phyloP scores from a whole-genome alignment of 2,329 filamentous ascomycete genomes.

The Venturiaceae sp. region DNA sequence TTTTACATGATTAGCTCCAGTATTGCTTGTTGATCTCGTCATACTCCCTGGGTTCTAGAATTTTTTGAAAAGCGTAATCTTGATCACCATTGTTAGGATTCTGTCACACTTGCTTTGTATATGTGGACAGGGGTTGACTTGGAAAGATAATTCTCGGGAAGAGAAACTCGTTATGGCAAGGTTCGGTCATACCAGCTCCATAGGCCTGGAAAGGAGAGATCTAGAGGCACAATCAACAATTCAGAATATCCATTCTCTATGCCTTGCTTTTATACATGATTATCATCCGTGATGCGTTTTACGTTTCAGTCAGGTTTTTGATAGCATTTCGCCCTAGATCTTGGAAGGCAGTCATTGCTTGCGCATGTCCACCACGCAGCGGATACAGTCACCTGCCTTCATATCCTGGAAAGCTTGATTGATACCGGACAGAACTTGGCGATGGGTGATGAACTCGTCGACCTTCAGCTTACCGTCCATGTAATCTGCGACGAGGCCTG shows the following conservation, averaged over 20 bases:
- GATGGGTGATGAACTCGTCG: slow-evolving; percentile 98
- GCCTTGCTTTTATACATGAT: not conserved
- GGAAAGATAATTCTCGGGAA: too few species aligned
- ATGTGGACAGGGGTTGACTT: too few species aligned
- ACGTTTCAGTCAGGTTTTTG: not conserved
- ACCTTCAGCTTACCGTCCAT: slow-evolving; percentile 86
- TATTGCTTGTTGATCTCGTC: too few species aligned
- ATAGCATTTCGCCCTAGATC: not conserved
- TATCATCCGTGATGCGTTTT: not conserved
- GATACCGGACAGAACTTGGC: slow-evolving; percentile 71
- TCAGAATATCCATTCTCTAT: not conserved
- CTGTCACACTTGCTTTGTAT: too few species aligned
- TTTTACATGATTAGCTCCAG: too few species aligned
- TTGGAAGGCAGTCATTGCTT: slow-evolving; percentile 8
- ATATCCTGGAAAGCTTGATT: slow-evolving; percentile 88
- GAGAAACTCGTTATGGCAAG: too few species aligned
- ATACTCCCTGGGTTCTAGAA: too few species aligned
- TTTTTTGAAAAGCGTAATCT: too few species aligned
- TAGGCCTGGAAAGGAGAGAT: too few species aligned
- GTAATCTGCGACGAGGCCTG: slow-evolving; percentile 81
- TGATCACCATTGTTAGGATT: too few species aligned
- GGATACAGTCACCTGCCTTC: slow-evolving; percentile 95
- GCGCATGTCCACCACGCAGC: slow-evolving; percentile 71
- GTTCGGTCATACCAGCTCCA: too few species aligned
- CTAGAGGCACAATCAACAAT: too few species aligned